These are phyloP conservation scores for Calonectria hawksworthii DNA, from an alignment of 2,329 filamentous ascomycete species.

Conservation along the genomic window DNA sequence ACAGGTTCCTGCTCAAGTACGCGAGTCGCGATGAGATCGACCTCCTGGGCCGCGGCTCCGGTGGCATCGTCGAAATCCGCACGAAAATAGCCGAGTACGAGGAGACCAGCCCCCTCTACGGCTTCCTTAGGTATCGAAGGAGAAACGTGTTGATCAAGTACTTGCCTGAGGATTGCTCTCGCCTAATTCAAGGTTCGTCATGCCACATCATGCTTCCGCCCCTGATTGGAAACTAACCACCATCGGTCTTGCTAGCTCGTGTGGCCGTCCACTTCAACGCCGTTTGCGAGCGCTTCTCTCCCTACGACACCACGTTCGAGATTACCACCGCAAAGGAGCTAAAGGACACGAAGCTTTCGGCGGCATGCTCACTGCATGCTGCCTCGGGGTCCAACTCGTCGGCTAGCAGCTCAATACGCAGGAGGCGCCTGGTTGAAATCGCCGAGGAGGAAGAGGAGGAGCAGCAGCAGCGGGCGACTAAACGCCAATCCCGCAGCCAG, in stretches of 20 bases:
- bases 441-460: slow-evolving; percentile 92
- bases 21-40: slow-evolving; percentile 88
- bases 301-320: slow-evolving; percentile 87
- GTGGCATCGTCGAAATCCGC: slow-evolving; percentile 87
- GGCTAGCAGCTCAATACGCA: slow-evolving; percentile 83
- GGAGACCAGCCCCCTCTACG: slow-evolving; percentile 90
- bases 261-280: slow-evolving; percentile 81
- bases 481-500: slow-evolving; percentile 70
- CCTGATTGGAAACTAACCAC: slow-evolving; percentile 34
- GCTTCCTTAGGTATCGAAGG: slow-evolving; percentile 89
- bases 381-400: slow-evolving; percentile 89
- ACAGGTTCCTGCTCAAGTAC: slow-evolving; percentile 96
- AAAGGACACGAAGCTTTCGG: slow-evolving; percentile 88
- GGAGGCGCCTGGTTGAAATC: slow-evolving; percentile 88
- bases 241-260: slow-evolving; percentile 71
- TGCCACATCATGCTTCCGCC: neutral
- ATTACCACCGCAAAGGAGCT: slow-evolving; percentile 83
- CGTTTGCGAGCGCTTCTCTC: slow-evolving; percentile 80
- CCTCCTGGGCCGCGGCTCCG: slow-evolving; percentile 80
- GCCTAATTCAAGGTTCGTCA: slow-evolving; percentile 87
- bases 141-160: slow-evolving; percentile 95
- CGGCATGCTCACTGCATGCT: slow-evolving; percentile 90
- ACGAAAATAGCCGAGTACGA: slow-evolving; percentile 83
- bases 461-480: slow-evolving; percentile 67
- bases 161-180: slow-evolving; percentile 89